Conservation (phyloP, 1,284 basidiomycete genomes). For the Ceratobasidium sp. region DNA sequence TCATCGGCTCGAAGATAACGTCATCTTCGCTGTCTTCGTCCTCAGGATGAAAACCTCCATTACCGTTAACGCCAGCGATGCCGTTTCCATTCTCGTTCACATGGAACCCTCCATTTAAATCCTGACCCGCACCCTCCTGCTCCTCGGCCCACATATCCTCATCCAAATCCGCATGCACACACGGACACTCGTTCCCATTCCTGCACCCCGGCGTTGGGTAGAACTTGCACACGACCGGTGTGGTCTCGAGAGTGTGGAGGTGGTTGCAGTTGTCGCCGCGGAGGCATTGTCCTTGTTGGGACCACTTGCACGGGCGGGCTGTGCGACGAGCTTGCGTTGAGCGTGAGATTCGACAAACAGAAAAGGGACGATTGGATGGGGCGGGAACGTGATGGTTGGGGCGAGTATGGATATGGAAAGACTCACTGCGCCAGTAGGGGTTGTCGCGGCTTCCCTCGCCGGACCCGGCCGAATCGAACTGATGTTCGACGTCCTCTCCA, state of each 20-base stretch:
- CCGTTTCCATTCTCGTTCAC: constrained; percentile 10
- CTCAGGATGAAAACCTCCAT: constrained; percentile 1
- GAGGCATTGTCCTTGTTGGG: constrained; percentile 39
- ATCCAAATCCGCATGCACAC: constrained; percentile 17
- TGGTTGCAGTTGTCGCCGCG: constrained; percentile 40
- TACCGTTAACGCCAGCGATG: background rate
- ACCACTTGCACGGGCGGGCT: constrained; percentile 42
- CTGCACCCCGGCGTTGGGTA: constrained; percentile 35
- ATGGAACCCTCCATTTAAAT: background rate
- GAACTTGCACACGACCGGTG: constrained; percentile 35
- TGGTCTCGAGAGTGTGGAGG: constrained; percentile 38
- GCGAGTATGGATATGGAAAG: background rate
- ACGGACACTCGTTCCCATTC: constrained; percentile 37
- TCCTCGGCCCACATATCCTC: constrained; percentile 2
- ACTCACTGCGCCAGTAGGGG: constrained; percentile 40
- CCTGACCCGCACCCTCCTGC: background rate
- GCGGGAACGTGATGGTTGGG: background rate
- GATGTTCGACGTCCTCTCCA: constrained; percentile 31
- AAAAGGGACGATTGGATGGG: background rate
- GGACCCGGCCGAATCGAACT: background rate
- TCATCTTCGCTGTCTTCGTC: constrained; percentile 39
- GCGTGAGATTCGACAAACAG: constrained; percentile 28
- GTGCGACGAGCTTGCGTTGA: background rate
- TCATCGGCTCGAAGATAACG: constrained; percentile 40
- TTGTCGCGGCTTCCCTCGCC: constrained; percentile 8